Evolutionary conservation across 768 basidiomycete genomes (phyloP).

Genomic region (Leccinum rimulosum): DNA sequence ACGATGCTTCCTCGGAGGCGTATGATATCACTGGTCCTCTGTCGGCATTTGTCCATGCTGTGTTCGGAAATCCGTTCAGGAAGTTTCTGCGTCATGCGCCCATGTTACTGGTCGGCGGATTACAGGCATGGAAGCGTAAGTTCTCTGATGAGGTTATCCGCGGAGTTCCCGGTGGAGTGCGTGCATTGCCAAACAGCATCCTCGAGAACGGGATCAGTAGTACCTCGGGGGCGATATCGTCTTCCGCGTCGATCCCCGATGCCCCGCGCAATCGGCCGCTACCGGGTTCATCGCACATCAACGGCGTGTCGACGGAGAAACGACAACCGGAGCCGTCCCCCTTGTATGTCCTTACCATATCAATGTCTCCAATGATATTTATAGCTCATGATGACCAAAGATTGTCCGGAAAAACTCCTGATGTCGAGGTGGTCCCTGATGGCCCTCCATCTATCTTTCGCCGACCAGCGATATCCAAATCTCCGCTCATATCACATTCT

Average conservation of each 20-base stretch:
- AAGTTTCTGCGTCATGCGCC: slow-evolving; percentile 74
- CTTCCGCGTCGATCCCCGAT: slow-evolving; percentile 18
- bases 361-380: slow-evolving; percentile 7
- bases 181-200: slow-evolving; percentile 16
- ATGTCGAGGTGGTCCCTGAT: slow-evolving; percentile 14
- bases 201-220: slow-evolving; percentile 27
- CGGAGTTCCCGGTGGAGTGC: slow-evolving; percentile 19
- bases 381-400: slow-evolving; percentile 16
- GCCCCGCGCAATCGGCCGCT: slow-evolving; percentile 13
- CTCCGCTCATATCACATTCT: slow-evolving; percentile 45
- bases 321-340: slow-evolving; percentile 17
- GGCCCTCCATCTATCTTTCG: slow-evolving; percentile 25
- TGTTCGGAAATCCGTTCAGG: slow-evolving; percentile 71
- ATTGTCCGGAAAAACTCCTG: slow-evolving; percentile 12
- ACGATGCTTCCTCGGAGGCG: slow-evolving; percentile 64
- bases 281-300: slow-evolving; percentile 7
- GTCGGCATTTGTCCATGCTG: slow-evolving; percentile 59
- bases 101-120: slow-evolving; percentile 80
- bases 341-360: slow-evolving; percentile 18
- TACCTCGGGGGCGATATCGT: slow-evolving; percentile 26
- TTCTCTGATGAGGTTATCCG: slow-evolving; percentile 43
- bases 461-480: slow-evolving; percentile 42
- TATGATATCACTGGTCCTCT: slow-evolving; percentile 53
- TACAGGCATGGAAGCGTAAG: slow-evolving; percentile 73
- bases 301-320: slow-evolving; percentile 20